A percentile compares a stretch with the other conserved stretches of the same genome.
These are phyloP conservation scores for Penicillium macrosclerotiorum DNA, from an alignment of 495 filamentous ascomycete species.

Conservation along the genomic window DNA sequence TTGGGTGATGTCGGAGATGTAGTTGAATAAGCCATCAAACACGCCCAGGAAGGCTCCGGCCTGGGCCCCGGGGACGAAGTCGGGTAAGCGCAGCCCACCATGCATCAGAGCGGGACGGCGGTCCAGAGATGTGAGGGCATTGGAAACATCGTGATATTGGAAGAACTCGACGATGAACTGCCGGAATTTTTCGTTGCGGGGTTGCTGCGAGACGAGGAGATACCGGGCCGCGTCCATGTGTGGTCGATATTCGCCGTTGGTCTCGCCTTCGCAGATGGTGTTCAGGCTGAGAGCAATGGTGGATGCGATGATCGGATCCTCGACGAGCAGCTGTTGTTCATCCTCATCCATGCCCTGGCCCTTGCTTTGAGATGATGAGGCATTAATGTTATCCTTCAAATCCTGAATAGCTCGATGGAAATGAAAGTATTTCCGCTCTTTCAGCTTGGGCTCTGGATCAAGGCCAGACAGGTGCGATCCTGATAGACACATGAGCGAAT, in stretches of 20 bases:
- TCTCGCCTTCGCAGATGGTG: slow-evolving; percentile 75
- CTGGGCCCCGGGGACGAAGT: slow-evolving; percentile 70
- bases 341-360: slow-evolving; percentile 13
- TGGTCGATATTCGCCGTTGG: slow-evolving; percentile 72
- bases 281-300: slow-evolving; percentile 82
- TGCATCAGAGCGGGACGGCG: slow-evolving; percentile 52
- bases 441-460: slow-evolving; percentile 43
- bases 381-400: slow-evolving; percentile 44
- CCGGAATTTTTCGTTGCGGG: slow-evolving; percentile 61
- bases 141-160: slow-evolving; percentile 83
- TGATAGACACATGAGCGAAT: slow-evolving; percentile 83
- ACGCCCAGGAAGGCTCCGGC: slow-evolving; percentile 78
- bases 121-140: slow-evolving; percentile 71
- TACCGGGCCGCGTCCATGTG: slow-evolving; percentile 77
- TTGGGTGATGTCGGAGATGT: slow-evolving; percentile 75
- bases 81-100: slow-evolving; percentile 63
- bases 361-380: slow-evolving; percentile 23
- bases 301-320: slow-evolving; percentile 66
- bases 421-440: slow-evolving; percentile 48
- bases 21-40: slow-evolving; percentile 78
- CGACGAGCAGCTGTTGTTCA: slow-evolving; percentile 41
- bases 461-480: slow-evolving; percentile 69
- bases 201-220: slow-evolving; percentile 61
- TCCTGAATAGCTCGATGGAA: slow-evolving; percentile 47
- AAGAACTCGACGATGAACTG: slow-evolving; percentile 92